Percentiles rank a stretch among this genome's conserved stretches.
Conservation (phyloP, 2,329 filamentous ascomycete genomes). For the Colletotrichum phormii region DNA sequence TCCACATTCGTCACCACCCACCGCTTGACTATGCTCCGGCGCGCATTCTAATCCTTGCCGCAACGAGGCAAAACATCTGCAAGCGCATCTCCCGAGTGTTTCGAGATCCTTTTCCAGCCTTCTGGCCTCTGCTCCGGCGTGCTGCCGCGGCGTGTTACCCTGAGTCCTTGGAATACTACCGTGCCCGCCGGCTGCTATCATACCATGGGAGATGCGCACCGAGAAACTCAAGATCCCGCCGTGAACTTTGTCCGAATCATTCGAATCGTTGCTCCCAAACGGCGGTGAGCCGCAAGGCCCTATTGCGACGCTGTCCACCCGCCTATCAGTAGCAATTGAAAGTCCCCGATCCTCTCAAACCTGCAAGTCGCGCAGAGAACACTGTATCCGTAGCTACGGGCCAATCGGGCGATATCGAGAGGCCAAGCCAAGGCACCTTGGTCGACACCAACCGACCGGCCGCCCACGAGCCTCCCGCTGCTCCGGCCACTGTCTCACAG, state of each 20-base stretch:
- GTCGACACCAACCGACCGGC: background rate
- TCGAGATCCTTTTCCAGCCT: constrained; percentile 16
- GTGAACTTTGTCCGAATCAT: background rate
- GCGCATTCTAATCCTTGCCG: constrained; percentile 3
- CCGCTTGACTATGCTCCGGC: constrained; percentile 9
- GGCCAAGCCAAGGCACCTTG: background rate
- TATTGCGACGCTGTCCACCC: background rate
- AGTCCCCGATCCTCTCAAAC: background rate
- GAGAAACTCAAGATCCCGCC: background rate
- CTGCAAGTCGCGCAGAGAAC: background rate
- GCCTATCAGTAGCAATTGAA: background rate
- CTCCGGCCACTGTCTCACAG: background rate
- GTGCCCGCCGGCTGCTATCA: background rate
- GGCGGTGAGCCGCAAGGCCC: constrained; percentile 27
- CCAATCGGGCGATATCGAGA: constrained; percentile 19
- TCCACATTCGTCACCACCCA: constrained; percentile 25
- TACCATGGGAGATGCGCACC: background rate
- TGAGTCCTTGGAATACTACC: background rate
- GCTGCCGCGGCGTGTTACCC: constrained; percentile 11
- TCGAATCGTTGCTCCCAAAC: background rate
- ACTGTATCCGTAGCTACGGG: background rate
- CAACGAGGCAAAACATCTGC: constrained; percentile 20
- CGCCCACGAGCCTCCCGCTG: background rate
- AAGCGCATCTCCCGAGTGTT: constrained; percentile 26
- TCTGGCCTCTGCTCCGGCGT: constrained; percentile 5